A percentile compares a stretch with the other conserved stretches of the same genome.
These are phyloP conservation scores for Globisporangium recalcitrans DNA, from an alignment of 352 stramenopile species.

Conservation along the genomic window DNA sequence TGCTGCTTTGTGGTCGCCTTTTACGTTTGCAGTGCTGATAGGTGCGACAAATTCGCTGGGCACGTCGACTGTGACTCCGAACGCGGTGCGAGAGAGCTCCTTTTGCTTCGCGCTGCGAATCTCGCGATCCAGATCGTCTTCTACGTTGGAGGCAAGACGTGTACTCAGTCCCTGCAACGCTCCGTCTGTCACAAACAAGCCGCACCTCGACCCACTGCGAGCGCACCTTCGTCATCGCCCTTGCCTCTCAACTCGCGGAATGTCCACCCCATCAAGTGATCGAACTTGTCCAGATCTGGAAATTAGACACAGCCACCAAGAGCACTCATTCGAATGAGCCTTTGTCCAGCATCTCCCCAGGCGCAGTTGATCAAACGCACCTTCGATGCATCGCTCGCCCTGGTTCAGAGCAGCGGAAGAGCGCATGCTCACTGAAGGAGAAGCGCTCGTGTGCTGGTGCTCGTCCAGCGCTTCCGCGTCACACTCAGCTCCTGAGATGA, in stretches of 20 bases:
- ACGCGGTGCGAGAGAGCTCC: conserved; percentile 32
- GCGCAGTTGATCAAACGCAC: not conserved
- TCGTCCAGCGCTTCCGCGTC: conserved; percentile 4
- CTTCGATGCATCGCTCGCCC: conserved; percentile 21
- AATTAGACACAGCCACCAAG: not conserved
- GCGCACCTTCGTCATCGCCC: conserved; percentile 14
- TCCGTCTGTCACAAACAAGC: too few species aligned
- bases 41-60: conserved; percentile 44
- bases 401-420: conserved; percentile 19
- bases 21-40: not conserved
- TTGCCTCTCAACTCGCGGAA: conserved; percentile 31
- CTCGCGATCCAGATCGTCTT: conserved; percentile 14
- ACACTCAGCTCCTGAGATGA: not conserved
- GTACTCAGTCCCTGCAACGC: too few species aligned
- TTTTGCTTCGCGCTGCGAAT: conserved; percentile 10
- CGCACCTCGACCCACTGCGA: not conserved
- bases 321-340: not conserved
- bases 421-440: conserved; percentile 12
- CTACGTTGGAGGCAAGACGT: not conserved
- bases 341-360: not conserved
- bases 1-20: conserved; percentile 10
- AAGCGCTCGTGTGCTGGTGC: not conserved
- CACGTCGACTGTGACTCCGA: conserved; percentile 29
- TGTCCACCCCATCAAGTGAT: conserved; percentile 52
- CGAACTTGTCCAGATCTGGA: conserved; percentile 54